Base-by-base conservation (phyloP, 805 yeast species). In the Blastobotrys parvus region DNA sequence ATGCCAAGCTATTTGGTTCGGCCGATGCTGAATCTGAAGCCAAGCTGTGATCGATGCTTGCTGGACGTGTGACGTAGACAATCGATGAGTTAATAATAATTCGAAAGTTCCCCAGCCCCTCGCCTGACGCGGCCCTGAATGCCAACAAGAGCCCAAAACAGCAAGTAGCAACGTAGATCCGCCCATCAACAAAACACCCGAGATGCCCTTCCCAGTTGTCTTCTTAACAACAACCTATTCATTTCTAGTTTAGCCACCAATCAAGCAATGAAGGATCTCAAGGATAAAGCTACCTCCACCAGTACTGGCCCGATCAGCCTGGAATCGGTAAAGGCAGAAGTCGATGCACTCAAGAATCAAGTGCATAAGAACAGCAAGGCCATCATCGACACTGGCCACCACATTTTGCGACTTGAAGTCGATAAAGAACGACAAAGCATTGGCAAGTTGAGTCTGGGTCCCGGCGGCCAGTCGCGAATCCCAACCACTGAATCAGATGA, bases 361-460 rank as follows among this genome's bases (percentile, higher is more conserved):
- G 70, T 88, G 33, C 71, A 71, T 50, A 83, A 77, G 55, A 94
- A 88, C 60, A 68, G 78, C 44, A 65, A 70, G 35, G 55, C 87
- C 47, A 68, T 89, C 41, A 75, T 83, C 22, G 74, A 77, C 49
- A 85, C 96, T 0, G 96, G 96, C 1, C 77, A 83, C 53, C 88
- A 82, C 52, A 70, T 89, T 10, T 61, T 89, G 52, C 76, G 77
- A 47, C 52, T 85, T 42, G 94, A 86, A 59, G 71, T 87, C 17
- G 63, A 63, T 42, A 68, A 60, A 59, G 80, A 72, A 60, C 77
- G 62, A 45, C 47, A 62, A 44, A 64, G 65, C 33, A 48, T 44
- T 49, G 51, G 35, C 53, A 57, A 40, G 36, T 47, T 56, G 22
- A 51, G 62, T 42, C 34, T 54, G 25, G 35, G 29, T 40, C 45